A percentile compares a stretch with the other conserved stretches of the same genome.
phyloP scores from a whole-genome alignment of 345 rosid species.

The Firmiana major region DNA sequence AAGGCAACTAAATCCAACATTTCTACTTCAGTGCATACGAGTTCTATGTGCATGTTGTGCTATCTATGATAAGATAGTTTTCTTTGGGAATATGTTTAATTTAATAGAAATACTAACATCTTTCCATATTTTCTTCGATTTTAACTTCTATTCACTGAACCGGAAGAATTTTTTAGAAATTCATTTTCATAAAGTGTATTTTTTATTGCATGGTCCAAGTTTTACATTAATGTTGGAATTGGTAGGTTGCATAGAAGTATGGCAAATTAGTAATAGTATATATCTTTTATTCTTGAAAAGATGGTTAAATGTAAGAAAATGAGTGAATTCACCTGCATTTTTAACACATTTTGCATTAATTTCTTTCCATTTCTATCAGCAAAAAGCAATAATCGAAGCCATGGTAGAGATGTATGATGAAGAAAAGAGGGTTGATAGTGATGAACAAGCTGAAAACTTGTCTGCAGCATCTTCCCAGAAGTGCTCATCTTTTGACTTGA shows the following conservation, averaged over 20 bases:
- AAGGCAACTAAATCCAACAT: neutral
- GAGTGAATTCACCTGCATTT: neutral
- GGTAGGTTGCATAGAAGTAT: neutral
- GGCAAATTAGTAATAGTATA: no score
- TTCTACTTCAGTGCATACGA: neutral
- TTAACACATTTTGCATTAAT: neutral
- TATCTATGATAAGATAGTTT: neutral
- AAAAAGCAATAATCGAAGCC: conserved; percentile 19
- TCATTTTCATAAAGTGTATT: neutral
- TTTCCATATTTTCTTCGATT: neutral
- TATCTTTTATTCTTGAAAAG: neutral
- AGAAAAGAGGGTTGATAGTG: conserved; percentile 19
- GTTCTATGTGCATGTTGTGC: neutral
- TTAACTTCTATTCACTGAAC: neutral
- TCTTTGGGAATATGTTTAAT: neutral
- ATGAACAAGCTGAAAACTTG: conserved; percentile 26
- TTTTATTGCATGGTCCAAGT: neutral
- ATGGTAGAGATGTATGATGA: conserved; percentile 4
- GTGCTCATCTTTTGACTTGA: conserved; percentile 38
- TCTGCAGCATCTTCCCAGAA: conserved; percentile 26
- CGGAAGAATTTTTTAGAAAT: neutral
- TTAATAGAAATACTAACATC: neutral
- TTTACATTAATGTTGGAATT: conserved; percentile 6
- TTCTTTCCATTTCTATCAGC: neutral
- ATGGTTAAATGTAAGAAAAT: neutral